These are phyloP conservation scores for Leishmania major DNA, from an alignment of 208 protist species.

Conservation along the genomic window DNA sequence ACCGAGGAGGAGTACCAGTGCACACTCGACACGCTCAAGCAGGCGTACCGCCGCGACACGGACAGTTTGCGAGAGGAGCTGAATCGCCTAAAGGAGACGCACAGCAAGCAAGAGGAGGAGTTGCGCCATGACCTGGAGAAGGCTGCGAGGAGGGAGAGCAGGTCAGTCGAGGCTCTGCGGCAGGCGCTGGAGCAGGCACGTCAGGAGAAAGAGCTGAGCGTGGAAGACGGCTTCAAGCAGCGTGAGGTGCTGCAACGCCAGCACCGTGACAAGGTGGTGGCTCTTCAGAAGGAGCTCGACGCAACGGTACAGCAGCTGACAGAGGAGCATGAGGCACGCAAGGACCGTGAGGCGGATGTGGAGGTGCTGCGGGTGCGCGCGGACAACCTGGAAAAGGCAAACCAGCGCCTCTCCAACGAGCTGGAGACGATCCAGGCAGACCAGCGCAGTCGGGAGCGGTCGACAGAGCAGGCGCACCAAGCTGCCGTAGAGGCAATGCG, in stretches of 20 bases:
- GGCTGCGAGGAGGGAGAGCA: constrained; percentile 51
- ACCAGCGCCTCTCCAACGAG: constrained; percentile 44
- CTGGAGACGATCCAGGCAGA: constrained; percentile 61
- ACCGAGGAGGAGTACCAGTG: constrained; percentile 52
- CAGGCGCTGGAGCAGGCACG: constrained; percentile 58
- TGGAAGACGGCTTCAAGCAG: constrained; percentile 47
- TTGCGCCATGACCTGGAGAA: constrained; percentile 49
- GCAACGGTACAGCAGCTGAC: constrained; percentile 42
- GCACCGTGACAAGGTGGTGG: constrained; percentile 54
- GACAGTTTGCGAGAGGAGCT: constrained; percentile 49
- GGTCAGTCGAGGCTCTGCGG: constrained; percentile 48
- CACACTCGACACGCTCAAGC: constrained; percentile 46
- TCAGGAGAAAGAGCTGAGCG: constrained; percentile 56
- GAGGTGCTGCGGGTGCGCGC: constrained; percentile 57
- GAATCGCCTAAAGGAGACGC: constrained; percentile 31
- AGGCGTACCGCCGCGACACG: constrained; percentile 53
- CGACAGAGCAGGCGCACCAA: constrained; percentile 59
- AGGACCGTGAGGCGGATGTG: constrained; percentile 60
- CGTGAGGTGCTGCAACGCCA: constrained; percentile 57
- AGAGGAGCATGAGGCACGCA: constrained; percentile 57
- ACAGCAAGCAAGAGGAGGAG: constrained; percentile 43
- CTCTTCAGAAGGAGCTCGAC: constrained; percentile 60
- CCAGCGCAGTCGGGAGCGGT: constrained; percentile 53
- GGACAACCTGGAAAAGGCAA: constrained; percentile 51
- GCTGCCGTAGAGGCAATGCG: constrained; percentile 53